Conservation (phyloP, 1,139 yeast genomes). For the Candida smagusa region DNA sequence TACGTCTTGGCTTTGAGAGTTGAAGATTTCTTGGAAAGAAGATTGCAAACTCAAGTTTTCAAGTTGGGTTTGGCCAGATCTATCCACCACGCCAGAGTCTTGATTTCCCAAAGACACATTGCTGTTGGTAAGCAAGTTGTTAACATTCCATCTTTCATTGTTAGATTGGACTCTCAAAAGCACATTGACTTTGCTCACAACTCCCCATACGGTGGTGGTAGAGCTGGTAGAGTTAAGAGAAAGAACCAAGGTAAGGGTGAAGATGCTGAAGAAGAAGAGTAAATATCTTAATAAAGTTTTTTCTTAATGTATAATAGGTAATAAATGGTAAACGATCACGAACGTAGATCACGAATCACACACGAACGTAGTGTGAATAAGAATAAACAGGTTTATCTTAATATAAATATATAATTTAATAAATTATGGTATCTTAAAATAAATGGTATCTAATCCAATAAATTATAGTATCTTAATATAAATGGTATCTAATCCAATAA, state of each 20-base stretch:
- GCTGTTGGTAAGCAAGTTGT: conserved; percentile 99
- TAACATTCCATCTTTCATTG: conserved; percentile 98
- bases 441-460: too few species aligned
- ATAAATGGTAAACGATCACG: background rate
- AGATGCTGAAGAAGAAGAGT: conserved; percentile 65
- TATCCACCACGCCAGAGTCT: conserved; percentile 99
- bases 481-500: too few species aligned
- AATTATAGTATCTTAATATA: too few species aligned
- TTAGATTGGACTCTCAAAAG: conserved; percentile 99
- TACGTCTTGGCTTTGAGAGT: conserved; percentile 96
- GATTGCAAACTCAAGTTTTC: conserved; percentile 99
- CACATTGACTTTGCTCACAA: conserved; percentile 99
- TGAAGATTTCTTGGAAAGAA: conserved; percentile 99
- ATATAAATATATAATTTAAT: too few species aligned
- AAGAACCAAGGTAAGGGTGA: conserved; percentile 78
- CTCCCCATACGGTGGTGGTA: conserved; percentile 99
- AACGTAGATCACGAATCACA: background rate
- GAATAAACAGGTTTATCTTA: background rate
- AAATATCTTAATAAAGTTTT: conserved; percentile 23
- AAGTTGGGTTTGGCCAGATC: conserved; percentile 99
- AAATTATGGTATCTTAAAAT: too few species aligned
- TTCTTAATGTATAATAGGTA: conserved; percentile 7
- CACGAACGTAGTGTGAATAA: background rate
- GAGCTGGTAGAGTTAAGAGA: conserved; percentile 99
- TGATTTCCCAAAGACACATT: conserved; percentile 98